Evolutionary conservation across 2,329 filamentous ascomycete species (phyloP), one percentile per base, ranked within the genome.

Genomic region (Bertia moriformis): DNA sequence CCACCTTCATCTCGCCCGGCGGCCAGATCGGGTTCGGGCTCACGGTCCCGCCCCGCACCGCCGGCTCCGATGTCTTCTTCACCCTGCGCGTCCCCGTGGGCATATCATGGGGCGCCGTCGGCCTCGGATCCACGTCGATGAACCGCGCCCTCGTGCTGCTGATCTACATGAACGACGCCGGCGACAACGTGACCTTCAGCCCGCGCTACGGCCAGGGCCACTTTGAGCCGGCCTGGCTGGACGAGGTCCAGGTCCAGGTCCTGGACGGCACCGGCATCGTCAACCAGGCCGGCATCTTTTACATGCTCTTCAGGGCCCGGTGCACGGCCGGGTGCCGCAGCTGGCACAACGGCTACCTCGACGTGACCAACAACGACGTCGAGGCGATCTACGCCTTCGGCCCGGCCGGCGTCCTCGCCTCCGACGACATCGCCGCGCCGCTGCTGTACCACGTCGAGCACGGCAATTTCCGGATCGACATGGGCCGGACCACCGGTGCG

Each of bases 331-430:
- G 67, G 47, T 78, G 69, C 46, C 63, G 67, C 22, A 60, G 52
- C 33, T 77, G 71, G 71, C 52, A 53, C 13, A 46, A 44, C 38
- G 67, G 68, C 27, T 60, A 51, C 24, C 51, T 78, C 41, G 63
- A 78, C 46, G 57, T 69, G n/a, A 56, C 52, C n/a, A 65, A 60
- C 38, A 57, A 54, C 13, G 51, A 55, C 13, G 62, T 68, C 44
- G 56, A 57, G 30, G 72, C 69, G 53, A 67, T 76, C 40, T 79
- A 66, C 49, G 75, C 70, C 14, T 56, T 67, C 17, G 74, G 74
- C 0, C 66, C 69, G 4, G 47, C 50, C n/a, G 63, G 62, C 29
- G 47, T 52, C 14, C 53, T 66, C 18, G 50, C 53, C 17, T 67
- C 60, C 40, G 55, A 74, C 45, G 55, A 57, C 24, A 39, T 48